Evolutionary conservation across 495 filamentous ascomycete species (phyloP).

Genomic region (Aspergillus heteromorphus): DNA sequence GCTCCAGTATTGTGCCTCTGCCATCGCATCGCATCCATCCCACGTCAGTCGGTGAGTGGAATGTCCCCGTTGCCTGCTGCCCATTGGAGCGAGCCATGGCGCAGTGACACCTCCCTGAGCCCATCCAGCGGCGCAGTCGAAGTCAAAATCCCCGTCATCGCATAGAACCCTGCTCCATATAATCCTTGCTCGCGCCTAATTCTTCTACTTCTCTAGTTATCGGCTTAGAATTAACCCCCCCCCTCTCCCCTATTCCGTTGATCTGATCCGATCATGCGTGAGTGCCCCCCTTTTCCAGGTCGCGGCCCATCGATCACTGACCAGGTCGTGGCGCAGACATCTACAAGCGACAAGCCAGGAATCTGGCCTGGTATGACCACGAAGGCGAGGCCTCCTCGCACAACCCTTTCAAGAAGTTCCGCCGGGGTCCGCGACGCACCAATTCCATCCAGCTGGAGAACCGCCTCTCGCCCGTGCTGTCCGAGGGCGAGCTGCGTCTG

Average conservation of each 20-base stretch:
- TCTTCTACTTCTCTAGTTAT: background rate
- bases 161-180: background rate
- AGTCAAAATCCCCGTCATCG: too few species aligned
- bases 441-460: slow-evolving; percentile 32
- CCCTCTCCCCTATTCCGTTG: too few species aligned
- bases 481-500: slow-evolving; percentile 23
- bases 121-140: background rate
- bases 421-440: slow-evolving; percentile 22
- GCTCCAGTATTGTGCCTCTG: background rate
- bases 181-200: background rate
- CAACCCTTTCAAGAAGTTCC: slow-evolving; percentile 49
- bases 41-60: background rate
- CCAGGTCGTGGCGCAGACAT: slow-evolving; percentile 31
- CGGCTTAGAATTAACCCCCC: too few species aligned
- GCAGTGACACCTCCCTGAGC: background rate
- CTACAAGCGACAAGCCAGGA: slow-evolving; percentile 38
- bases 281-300: background rate
- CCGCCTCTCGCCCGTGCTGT: slow-evolving; percentile 12
- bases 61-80: background rate
- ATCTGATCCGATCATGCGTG: slow-evolving; percentile 1
- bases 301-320: background rate
- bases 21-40: background rate
- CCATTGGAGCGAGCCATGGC: background rate
- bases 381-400: slow-evolving; percentile 36
- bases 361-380: slow-evolving; percentile 44